phyloP scores from a whole-genome alignment of 305 asterid genomes.

The Solanum hybrid region DNA sequence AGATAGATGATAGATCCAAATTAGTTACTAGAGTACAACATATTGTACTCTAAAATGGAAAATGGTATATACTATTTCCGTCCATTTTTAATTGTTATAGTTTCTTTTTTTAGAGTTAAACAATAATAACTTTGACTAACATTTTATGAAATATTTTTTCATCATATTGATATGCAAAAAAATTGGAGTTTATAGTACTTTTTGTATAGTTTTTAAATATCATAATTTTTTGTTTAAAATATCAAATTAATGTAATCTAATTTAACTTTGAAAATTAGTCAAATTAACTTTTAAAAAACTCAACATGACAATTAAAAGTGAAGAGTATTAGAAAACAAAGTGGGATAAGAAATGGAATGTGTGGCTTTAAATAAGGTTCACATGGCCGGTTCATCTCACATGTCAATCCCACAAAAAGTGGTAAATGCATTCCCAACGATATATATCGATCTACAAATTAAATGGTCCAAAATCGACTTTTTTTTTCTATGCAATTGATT shows the following conservation, averaged over 20 bases:
- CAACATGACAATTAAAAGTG: too few species aligned
- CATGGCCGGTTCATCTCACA: slow-evolving; percentile 11
- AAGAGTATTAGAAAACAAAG: not conserved
- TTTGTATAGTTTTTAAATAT: too few species aligned
- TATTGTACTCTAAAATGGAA: not conserved
- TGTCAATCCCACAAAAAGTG: slow-evolving; percentile 10
- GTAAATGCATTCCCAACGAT: not conserved
- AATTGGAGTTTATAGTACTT: too few species aligned
- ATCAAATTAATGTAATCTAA: too few species aligned
- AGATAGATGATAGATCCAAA: not conserved
- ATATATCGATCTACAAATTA: not conserved
- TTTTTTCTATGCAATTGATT: not conserved
- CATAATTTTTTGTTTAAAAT: too few species aligned
- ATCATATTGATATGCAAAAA: too few species aligned
- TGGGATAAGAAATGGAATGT: not conserved
- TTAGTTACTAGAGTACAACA: not conserved
- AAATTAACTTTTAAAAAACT: too few species aligned
- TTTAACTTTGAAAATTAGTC: too few species aligned
- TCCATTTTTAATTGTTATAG: not conserved
- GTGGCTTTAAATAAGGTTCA: slow-evolving; percentile 9
- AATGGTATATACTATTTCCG: accelerated
- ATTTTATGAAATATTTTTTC: too few species aligned
- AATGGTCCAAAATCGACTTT: not conserved
- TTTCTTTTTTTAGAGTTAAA: too few species aligned
- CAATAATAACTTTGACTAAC: too few species aligned